These are phyloP conservation scores for Podochytrium sp. DNA, from an alignment of 192 early-diverging fungal species.

Conservation along the genomic window DNA sequence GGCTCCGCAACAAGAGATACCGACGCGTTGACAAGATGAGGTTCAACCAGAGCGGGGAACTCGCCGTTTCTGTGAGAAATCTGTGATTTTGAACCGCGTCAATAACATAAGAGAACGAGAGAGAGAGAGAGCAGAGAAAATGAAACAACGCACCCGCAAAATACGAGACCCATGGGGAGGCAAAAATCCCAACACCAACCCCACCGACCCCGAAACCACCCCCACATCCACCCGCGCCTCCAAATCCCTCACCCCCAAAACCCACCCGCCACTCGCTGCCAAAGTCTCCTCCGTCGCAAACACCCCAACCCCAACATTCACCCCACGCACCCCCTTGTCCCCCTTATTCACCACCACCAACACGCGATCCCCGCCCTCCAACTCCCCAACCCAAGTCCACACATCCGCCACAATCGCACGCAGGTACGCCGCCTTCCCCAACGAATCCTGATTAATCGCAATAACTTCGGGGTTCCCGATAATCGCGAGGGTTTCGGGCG, in stretches of 20 bases:
- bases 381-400: slow-evolving; percentile 35
- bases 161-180: slow-evolving; percentile 1
- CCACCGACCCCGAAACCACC: background rate
- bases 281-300: background rate
- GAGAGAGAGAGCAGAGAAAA: no score
- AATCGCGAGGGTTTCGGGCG: slow-evolving; percentile 27
- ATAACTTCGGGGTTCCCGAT: slow-evolving; percentile 57
- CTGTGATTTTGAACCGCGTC: no score
- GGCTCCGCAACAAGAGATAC: no score
- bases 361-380: slow-evolving; percentile 30
- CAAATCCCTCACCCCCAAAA: background rate
- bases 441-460: slow-evolving; percentile 63
- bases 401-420: slow-evolving; percentile 14
- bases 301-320: slow-evolving; percentile 23
- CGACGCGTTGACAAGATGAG: no score
- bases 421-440: slow-evolving; percentile 42
- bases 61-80: no score
- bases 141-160: background rate
- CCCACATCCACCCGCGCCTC: background rate
- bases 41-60: no score
- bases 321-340: slow-evolving; percentile 5
- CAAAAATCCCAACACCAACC: background rate
- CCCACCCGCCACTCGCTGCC: background rate
- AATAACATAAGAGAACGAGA: no score
- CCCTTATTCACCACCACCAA: slow-evolving; percentile 38